phyloP scores from a whole-genome alignment of 768 basidiomycete species.

The Kwoniella sp. region DNA sequence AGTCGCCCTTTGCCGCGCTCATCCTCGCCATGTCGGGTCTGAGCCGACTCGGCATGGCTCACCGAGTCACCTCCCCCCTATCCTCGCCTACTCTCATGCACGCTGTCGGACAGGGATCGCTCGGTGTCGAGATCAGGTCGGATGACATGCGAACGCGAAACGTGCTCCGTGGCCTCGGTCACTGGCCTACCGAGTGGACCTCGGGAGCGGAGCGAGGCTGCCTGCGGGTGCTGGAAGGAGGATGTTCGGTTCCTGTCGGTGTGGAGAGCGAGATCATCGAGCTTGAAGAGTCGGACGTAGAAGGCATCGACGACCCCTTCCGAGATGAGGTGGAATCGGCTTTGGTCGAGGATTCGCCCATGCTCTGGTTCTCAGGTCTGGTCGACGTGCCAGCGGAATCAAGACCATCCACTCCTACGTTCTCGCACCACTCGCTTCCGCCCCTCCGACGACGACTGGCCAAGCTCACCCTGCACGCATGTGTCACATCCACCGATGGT shows the following conservation, averaged over 20 bases:
- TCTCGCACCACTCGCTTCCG: conserved; percentile 5
- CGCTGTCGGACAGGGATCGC: conserved; percentile 91
- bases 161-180: conserved; percentile 65
- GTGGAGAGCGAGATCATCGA: conserved; percentile 57
- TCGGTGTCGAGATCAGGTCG: conserved; percentile 72
- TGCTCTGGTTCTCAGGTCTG: conserved; percentile 33
- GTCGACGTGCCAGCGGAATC: conserved; percentile 3
- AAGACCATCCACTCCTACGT: conserved; percentile 7
- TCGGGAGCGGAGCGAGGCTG: conserved; percentile 82
- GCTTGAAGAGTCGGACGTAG: conserved; percentile 28
- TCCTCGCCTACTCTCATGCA: conserved; percentile 65
- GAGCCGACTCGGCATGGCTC: conserved; percentile 61
- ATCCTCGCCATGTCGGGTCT: conserved; percentile 93
- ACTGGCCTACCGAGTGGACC: conserved; percentile 70
- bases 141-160: conserved; percentile 61
- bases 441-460: conserved; percentile 23
- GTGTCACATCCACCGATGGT: conserved; percentile 80
- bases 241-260: conserved; percentile 95
- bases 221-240: conserved; percentile 85
- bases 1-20: conserved; percentile 75
- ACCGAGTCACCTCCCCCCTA: conserved; percentile 72
- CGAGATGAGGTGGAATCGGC: conserved; percentile 1
- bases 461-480: conserved; percentile 65
- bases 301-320: conserved; percentile 13
- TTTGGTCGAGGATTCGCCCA: conserved; percentile 25